Evolutionary conservation across 257 asterid species (phyloP).

Genomic region (Osmanthus fragrans): DNA sequence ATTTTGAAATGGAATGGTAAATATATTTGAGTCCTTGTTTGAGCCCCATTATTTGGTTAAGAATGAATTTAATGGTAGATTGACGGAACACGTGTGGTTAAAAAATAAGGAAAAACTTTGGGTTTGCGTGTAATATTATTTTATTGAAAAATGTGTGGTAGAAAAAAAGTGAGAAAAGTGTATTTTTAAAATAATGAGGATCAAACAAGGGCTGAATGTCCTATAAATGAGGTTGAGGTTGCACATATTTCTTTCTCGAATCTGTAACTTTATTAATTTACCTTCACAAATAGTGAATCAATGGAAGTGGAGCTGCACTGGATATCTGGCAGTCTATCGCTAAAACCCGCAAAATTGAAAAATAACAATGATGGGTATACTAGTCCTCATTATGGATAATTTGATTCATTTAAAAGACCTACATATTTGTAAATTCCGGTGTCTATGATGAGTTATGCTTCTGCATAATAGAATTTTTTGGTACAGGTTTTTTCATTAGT

Average conservation of each 20-base stretch:
- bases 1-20: neutral
- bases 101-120: too few relatives aligned
- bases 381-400: neutral
- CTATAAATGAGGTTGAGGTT: neutral
- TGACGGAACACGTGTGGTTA: too few relatives aligned
- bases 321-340: constrained; percentile 7
- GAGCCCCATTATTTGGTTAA: too few relatives aligned
- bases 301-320: neutral
- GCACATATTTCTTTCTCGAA: constrained; percentile 11
- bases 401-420: neutral
- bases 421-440: neutral
- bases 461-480: neutral
- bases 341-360: neutral
- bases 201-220: neutral
- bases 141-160: too few relatives aligned
- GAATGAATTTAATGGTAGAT: too few relatives aligned
- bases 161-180: too few relatives aligned
- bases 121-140: too few relatives aligned
- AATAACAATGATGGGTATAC: neutral
- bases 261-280: constrained; percentile 5
- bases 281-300: neutral
- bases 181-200: too few relatives aligned
- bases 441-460: neutral
- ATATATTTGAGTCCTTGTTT: neutral
- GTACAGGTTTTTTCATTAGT: neutral